Conservation (phyloP, 805 yeast species). For the Candida easanensis region DNA sequence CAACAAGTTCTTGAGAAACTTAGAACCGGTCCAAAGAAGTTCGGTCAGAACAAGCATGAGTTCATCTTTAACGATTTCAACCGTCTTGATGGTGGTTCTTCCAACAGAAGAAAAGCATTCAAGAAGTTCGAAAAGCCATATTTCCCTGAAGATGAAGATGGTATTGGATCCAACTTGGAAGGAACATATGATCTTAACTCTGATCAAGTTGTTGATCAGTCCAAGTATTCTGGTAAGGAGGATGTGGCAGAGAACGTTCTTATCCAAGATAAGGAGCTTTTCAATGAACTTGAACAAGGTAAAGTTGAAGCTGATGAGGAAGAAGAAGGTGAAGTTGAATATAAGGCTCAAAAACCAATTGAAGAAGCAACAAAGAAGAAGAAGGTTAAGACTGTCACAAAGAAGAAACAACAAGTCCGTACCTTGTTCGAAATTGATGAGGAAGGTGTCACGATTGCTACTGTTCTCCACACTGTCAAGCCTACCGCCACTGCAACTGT, state of each 20-base stretch:
- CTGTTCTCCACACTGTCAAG: conserved; percentile 28
- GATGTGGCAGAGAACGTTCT: conserved; percentile 14
- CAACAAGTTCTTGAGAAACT: conserved; percentile 20
- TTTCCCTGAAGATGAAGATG: conserved; percentile 13
- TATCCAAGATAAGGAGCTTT: conserved; percentile 24
- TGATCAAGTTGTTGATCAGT: conserved; percentile 22
- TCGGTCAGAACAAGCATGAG: conserved; percentile 22
- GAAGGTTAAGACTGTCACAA: conserved; percentile 9
- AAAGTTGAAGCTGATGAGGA: conserved; percentile 26
- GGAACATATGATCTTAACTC: conserved; percentile 26
- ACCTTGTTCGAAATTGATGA: conserved; percentile 28
- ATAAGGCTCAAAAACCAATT: conserved; percentile 22
- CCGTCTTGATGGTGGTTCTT: conserved; percentile 17
- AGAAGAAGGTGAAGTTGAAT: conserved; percentile 28
- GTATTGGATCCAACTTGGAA: conserved; percentile 15
- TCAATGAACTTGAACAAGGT: conserved; percentile 23
- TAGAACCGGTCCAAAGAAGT: conserved; percentile 18
- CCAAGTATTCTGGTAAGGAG: conserved; percentile 5
- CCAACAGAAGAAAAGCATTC: conserved; percentile 22
- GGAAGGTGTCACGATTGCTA: conserved; percentile 25
- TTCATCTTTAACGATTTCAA: conserved; percentile 18
- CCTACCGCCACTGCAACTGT: conserved; percentile 34
- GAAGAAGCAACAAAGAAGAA: conserved; percentile 20
- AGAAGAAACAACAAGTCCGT: conserved; percentile 18
- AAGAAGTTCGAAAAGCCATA: conserved; percentile 17